phyloP scores from a whole-genome alignment of 495 filamentous ascomycete species.

The Cenococcum geophilum region DNA sequence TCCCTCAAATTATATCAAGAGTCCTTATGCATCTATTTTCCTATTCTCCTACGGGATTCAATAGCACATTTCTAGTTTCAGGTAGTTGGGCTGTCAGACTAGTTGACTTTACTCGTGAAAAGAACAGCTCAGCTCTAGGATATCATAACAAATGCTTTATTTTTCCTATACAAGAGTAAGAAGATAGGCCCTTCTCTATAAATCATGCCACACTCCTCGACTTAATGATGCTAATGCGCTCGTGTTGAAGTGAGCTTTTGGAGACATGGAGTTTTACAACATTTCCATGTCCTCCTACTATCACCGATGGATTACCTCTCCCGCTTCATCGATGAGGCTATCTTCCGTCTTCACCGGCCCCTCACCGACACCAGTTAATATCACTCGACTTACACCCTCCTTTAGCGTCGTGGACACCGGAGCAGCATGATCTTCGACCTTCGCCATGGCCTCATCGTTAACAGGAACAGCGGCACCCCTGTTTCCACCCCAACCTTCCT shows the following conservation, averaged over 20 bases:
- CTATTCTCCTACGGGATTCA: too few relatives aligned
- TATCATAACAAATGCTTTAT: too few relatives aligned
- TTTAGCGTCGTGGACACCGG: slow-evolving; percentile 54
- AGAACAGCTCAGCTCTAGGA: too few relatives aligned
- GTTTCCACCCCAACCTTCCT: slow-evolving; percentile 45
- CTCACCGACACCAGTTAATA: slow-evolving; percentile 85
- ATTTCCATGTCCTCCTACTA: not conserved
- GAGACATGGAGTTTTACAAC: not conserved
- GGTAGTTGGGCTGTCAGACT: too few relatives aligned
- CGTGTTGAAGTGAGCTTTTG: not conserved
- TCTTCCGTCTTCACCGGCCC: slow-evolving; percentile 75
- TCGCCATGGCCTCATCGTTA: slow-evolving; percentile 43
- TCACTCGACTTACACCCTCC: slow-evolving; percentile 78
- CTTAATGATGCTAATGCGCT: not conserved
- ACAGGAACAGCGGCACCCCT: slow-evolving; percentile 47
- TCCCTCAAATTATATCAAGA: too few relatives aligned
- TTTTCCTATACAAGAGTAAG: too few relatives aligned
- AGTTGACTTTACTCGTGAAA: too few relatives aligned
- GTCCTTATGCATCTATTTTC: too few relatives aligned
- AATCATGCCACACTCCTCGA: not conserved
- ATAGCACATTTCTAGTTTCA: too few relatives aligned
- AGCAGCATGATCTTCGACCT: slow-evolving; percentile 41
- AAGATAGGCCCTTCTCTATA: not conserved
- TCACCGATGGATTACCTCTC: slow-evolving; percentile 37
- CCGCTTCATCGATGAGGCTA: slow-evolving; percentile 67